phyloP scores from a whole-genome alignment of 768 basidiomycete species.

The Agrocybe chaxingu region DNA sequence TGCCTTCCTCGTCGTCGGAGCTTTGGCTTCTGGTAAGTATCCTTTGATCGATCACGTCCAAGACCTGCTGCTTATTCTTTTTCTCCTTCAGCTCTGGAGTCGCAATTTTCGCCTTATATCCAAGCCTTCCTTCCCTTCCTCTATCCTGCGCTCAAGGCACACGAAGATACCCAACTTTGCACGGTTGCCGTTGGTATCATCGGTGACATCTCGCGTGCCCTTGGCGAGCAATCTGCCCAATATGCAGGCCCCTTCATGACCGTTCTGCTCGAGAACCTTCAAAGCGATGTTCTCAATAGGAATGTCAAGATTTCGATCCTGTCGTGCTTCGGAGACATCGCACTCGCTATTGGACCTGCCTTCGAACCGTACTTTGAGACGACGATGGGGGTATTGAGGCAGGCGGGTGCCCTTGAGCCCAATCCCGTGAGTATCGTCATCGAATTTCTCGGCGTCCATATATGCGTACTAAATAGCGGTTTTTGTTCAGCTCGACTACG shows the following conservation, averaged over 20 bases:
- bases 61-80: neutral
- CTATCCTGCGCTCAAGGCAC: slow-evolving; percentile 83
- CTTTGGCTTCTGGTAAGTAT: slow-evolving; percentile 67
- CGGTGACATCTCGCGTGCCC: slow-evolving; percentile 93
- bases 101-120: slow-evolving; percentile 79
- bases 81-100: slow-evolving; percentile 58
- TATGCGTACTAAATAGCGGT: neutral
- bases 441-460: neutral
- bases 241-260: slow-evolving; percentile 91
- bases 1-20: slow-evolving; percentile 91
- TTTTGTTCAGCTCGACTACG: slow-evolving; percentile 65
- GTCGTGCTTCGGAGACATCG: slow-evolving; percentile 95
- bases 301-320: slow-evolving; percentile 97
- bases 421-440: slow-evolving; percentile 62
- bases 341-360: slow-evolving; percentile 79
- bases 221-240: slow-evolving; percentile 78
- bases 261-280: slow-evolving; percentile 85
- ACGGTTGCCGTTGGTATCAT: slow-evolving; percentile 95
- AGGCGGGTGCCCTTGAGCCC: slow-evolving; percentile 85
- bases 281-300: slow-evolving; percentile 85
- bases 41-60: neutral
- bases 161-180: slow-evolving; percentile 95
- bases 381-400: slow-evolving; percentile 86
- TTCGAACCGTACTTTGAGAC: slow-evolving; percentile 91
- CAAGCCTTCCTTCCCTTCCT: slow-evolving; percentile 82